These are phyloP conservation scores for Martiniozyma asiatica DNA, from an alignment of 1,139 yeast species.

Conservation along the genomic window DNA sequence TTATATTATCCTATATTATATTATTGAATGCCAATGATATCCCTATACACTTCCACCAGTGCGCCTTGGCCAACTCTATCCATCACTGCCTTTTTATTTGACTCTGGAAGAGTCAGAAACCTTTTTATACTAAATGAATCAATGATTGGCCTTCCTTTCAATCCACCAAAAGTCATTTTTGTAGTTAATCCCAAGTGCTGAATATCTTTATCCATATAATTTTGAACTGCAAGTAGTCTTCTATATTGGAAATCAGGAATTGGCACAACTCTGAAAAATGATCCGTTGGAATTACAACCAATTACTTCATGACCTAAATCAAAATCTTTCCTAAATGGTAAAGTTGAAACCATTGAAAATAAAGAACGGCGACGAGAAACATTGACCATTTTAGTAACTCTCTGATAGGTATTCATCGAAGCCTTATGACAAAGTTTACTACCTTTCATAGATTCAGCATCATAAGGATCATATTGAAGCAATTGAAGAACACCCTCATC, in stretches of 20 bases:
- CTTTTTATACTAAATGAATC: conserved; percentile 45
- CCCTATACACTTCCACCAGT: conserved; percentile 54
- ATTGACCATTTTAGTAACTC: conserved; percentile 40
- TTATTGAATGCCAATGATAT: conserved; percentile 31
- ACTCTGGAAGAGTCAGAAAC: conserved; percentile 45
- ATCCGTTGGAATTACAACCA: conserved; percentile 73
- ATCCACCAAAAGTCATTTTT: conserved; percentile 48
- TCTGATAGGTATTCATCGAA: conserved; percentile 57
- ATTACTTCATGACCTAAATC: conserved; percentile 39
- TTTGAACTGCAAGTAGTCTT: conserved; percentile 74
- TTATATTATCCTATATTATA: no score
- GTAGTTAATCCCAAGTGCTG: conserved; percentile 81
- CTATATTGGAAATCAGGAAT: conserved; percentile 65
- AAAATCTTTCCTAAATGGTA: conserved; percentile 12
- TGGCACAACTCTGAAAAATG: conserved; percentile 65
- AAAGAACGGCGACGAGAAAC: conserved; percentile 15
- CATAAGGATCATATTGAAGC: conserved; percentile 86
- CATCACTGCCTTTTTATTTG: conserved; percentile 40
- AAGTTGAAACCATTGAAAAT: conserved; percentile 19
- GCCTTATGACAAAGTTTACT: conserved; percentile 60
- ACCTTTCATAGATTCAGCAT: conserved; percentile 72
- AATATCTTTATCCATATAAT: conserved; percentile 70
- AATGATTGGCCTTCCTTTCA: conserved; percentile 28
- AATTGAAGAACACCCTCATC: conserved; percentile 58
- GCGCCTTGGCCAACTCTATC: conserved; percentile 47